These are phyloP conservation scores for Diaporthe sp. DNA, from an alignment of 2,329 filamentous ascomycete genomes.

Conservation along the genomic window DNA sequence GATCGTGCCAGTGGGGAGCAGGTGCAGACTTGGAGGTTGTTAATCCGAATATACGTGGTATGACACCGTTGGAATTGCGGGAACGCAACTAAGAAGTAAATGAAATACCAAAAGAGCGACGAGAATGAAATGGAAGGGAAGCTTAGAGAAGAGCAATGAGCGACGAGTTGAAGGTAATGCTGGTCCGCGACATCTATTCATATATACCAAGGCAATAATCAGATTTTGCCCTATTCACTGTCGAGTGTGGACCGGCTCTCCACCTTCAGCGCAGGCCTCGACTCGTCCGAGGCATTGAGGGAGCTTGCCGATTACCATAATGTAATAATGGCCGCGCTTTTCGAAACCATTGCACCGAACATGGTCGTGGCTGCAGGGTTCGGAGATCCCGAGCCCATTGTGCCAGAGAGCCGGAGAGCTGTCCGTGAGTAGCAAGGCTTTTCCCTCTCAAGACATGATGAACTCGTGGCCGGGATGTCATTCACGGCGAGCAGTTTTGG, in stretches of 20 bases:
- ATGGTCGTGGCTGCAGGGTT: background rate
- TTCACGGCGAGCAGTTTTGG: no score
- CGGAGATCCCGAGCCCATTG: no score
- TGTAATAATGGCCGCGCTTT: background rate
- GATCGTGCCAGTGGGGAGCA: background rate
- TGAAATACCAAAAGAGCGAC: background rate
- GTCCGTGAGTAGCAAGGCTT: no score
- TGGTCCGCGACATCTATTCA: no score
- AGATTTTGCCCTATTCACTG: background rate
- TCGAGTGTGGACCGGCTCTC: background rate
- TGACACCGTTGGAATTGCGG: background rate
- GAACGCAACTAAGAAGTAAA: no score
- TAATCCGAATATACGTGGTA: background rate
- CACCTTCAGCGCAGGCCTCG: background rate
- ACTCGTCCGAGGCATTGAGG: background rate
- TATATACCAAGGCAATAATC: background rate
- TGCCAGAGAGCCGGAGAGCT: no score
- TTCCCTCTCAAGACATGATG: no score
- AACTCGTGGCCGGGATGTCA: no score
- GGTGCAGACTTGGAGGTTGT: background rate
- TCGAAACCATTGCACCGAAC: background rate
- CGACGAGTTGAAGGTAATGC: background rate
- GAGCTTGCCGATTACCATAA: no score
- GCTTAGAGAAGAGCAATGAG: background rate
- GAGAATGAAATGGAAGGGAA: background rate